Conservation (phyloP, 345 rosid species). For the Heritiera littoralis region DNA sequence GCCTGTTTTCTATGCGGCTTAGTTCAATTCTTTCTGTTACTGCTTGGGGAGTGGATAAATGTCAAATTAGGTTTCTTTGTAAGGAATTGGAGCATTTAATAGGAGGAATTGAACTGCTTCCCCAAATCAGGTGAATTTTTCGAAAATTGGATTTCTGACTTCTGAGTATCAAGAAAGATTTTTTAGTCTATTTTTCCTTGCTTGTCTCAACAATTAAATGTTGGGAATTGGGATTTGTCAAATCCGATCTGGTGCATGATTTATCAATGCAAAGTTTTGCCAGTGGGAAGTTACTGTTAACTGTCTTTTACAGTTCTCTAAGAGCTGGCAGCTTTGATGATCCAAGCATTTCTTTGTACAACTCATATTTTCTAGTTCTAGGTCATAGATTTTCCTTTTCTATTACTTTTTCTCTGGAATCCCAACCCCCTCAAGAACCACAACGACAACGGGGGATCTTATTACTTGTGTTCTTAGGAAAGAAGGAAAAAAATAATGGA, state of each 20-base stretch:
- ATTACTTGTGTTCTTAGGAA: neutral
- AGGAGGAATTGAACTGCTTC: conserved; percentile 1
- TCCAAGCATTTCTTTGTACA: conserved; percentile 3
- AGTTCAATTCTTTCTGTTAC: neutral
- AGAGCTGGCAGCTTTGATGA: neutral
- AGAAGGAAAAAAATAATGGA: neutral
- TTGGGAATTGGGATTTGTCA: neutral
- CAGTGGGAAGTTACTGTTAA: neutral
- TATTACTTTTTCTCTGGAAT: neutral
- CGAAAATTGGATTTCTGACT: neutral
- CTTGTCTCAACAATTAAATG: conserved; percentile 5
- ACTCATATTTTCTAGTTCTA: neutral
- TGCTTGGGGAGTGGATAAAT: conserved; percentile 6
- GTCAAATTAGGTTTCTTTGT: neutral
- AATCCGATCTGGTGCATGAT: conserved; percentile 14
- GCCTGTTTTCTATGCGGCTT: conserved; percentile 15
- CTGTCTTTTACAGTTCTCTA: neutral
- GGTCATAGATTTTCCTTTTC: neutral
- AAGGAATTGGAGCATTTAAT: conserved; percentile 3
- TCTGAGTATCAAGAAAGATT: conserved; percentile 2
- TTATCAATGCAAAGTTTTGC: conserved; percentile 16
- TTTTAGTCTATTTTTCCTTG: neutral
- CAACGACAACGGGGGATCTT: neutral
- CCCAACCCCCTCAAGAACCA: neutral
- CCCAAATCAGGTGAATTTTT: neutral